Base-by-base conservation (phyloP, 192 early-diverging fungal genomes). In the Chytriomyces confervae region DNA sequence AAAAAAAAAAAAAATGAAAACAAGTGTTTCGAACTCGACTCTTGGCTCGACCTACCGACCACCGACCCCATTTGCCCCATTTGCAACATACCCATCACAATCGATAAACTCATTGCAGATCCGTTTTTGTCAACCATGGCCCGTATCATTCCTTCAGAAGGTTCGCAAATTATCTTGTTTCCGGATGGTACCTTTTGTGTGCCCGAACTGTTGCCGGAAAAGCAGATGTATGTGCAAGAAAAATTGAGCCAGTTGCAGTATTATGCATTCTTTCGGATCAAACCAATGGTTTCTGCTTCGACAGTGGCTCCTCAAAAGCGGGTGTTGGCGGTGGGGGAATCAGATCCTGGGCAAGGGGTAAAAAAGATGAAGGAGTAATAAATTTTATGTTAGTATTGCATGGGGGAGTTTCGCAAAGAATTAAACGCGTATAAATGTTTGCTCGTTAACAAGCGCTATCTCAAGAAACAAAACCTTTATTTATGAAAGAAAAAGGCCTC, bases 11-110 rank as follows among this genome's bases (percentile, higher is more conserved):
- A 36, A 36, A 36, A 36, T 3, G 2, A 36, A 36, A 36, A 36
- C 0, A 0, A 46, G 85, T 89, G 43, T 89, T 91, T 73, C 86
- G 85, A 13, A 87, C 91, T 83, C 83, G 88, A 43, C 92, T 93
- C 62, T 80, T 94, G 60, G 66, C 27, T 29, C n/a, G 62, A 27
- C 27, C 10, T 64, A 6, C 24, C 62, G 3, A 67, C 43, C 27
- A 67, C 45, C 18, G n/a, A 46, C 27, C 36, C 36, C 36, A 36
- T 36, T 36, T 67, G 66, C 43, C 66, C 66, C 66, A 23, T 67
- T 11, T 67, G 66, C 43, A 7, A 16, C 48, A n/a, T 27, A 8
- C 43, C 18, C 48, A 47, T 67, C 66, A 29, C 43, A 67, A 46
- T 43, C 13, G 66, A 67, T 18, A 47, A 67, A n/a, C 13, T 67